These are phyloP conservation scores for Ustilago tritici DNA, from an alignment of 1,284 basidiomycete species.

Conservation along the genomic window DNA sequence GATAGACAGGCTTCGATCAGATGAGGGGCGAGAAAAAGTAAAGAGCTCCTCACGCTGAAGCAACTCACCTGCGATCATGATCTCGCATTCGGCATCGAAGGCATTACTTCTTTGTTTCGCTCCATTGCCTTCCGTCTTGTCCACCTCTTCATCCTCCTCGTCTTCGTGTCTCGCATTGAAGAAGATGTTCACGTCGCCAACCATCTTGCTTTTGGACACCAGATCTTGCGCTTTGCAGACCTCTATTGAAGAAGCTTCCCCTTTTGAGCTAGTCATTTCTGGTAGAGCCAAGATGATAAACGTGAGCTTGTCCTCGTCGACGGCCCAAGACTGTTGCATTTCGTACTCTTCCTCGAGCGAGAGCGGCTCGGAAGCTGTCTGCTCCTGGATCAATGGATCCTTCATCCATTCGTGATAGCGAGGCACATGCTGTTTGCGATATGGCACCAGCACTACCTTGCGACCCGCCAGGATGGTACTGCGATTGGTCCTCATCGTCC, in stretches of 20 bases:
- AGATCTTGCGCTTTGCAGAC: constrained; percentile 49
- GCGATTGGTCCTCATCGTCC: constrained; percentile 76
- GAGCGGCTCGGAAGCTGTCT: constrained; percentile 88
- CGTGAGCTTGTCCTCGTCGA: constrained; percentile 90
- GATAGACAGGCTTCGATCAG: neutral
- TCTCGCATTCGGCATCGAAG: constrained; percentile 76
- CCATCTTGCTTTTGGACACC: constrained; percentile 73
- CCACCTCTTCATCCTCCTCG: constrained; percentile 65
- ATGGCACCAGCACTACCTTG: constrained; percentile 80
- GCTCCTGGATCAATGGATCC: constrained; percentile 78
- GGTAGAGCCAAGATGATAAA: constrained; percentile 80
- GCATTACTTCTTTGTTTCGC: constrained; percentile 41
- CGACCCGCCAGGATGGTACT: constrained; percentile 76
- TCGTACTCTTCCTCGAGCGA: constrained; percentile 85
- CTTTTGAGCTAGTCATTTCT: neutral
- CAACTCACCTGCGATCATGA: constrained; percentile 82
- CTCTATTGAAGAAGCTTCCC: neutral
- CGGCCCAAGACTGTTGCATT: constrained; percentile 91
- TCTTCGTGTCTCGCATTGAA: constrained; percentile 70
- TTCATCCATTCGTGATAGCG: constrained; percentile 91
- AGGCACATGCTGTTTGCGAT: constrained; percentile 68
- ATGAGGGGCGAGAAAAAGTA: neutral
- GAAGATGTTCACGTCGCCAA: constrained; percentile 93
- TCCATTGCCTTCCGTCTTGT: neutral
- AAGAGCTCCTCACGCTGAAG: neutral